A percentile compares a stretch with the other conserved stretches of the same genome.
phyloP scores from a whole-genome alignment of 1,284 basidiomycete genomes.

The Sutorius eximius region DNA sequence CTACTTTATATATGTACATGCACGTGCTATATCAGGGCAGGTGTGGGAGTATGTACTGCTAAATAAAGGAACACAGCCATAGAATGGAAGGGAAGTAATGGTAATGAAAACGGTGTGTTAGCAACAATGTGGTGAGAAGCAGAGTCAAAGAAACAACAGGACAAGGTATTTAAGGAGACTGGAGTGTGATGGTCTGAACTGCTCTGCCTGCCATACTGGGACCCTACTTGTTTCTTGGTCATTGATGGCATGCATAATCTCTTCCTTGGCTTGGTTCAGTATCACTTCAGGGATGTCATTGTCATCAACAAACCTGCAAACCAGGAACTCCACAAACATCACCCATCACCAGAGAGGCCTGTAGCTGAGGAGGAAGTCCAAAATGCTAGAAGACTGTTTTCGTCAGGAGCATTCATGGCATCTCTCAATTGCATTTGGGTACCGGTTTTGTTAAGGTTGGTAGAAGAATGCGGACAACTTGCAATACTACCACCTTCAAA shows the following conservation, averaged over 20 bases:
- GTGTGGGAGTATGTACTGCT: no score
- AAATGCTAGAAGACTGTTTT: no score
- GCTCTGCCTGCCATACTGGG: slow-evolving; percentile 40
- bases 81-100: no score
- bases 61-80: no score
- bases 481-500: no score
- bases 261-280: slow-evolving; percentile 10
- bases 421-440: no score
- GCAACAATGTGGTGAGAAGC: slow-evolving; percentile 6
- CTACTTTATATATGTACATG: no score
- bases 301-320: slow-evolving; percentile 8
- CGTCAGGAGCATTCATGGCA: no score
- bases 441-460: no score
- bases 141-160: neutral
- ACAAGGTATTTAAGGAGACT: neutral
- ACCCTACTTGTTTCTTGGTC: slow-evolving; percentile 30
- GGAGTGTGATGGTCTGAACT: slow-evolving; percentile 36
- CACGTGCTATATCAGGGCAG: no score
- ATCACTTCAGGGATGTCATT: slow-evolving; percentile 9
- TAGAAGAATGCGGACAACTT: no score
- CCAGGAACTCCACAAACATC: neutral
- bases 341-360: neutral
- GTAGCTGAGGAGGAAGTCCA: neutral
- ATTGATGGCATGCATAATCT: slow-evolving; percentile 42
- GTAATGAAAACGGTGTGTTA: no score